A percentile compares a stretch with the other conserved stretches of the same genome.
phyloP scores from a whole-genome alignment of 768 basidiomycete species.

The Trametes villosa region DNA sequence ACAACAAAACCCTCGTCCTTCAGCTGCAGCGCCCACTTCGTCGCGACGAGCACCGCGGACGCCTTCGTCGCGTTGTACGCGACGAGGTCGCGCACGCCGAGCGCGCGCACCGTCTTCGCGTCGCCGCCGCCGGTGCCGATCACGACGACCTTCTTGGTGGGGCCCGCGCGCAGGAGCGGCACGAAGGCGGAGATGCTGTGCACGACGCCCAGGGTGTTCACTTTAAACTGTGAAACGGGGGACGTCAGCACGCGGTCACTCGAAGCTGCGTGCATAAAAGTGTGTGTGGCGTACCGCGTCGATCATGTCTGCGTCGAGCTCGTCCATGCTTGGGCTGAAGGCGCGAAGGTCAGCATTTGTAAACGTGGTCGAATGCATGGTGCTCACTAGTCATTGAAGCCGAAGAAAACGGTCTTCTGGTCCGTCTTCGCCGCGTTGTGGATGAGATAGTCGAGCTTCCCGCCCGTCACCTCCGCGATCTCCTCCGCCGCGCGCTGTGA shows the following conservation, averaged over 20 bases:
- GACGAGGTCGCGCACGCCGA: not conserved
- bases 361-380: not conserved
- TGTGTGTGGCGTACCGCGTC: constrained; percentile 1
- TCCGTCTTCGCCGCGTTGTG: constrained; percentile 9
- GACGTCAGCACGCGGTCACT: not conserved
- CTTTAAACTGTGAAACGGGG: constrained; percentile 28
- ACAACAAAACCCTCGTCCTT: constrained; percentile 7
- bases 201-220: constrained; percentile 42
- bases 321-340: not conserved
- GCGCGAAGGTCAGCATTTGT: not conserved
- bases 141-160: constrained; percentile 39
- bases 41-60: not conserved
- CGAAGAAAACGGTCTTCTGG: not conserved
- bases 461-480: constrained; percentile 32
- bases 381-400: constrained; percentile 11
- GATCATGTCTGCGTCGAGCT: constrained; percentile 12
- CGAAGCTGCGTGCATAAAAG: no score
- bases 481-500: constrained; percentile 25
- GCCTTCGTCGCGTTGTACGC: constrained; percentile 11
- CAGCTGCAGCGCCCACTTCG: constrained; percentile 10
- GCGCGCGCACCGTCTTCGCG: constrained; percentile 28
- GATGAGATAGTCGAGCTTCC: constrained; percentile 33
- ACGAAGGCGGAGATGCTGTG: constrained; percentile 42
- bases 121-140: constrained; percentile 35
- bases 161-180: constrained; percentile 39